These are phyloP conservation scores for Ganoderma resinaceum DNA, from an alignment of 1,284 basidiomycete species.

Conservation along the genomic window DNA sequence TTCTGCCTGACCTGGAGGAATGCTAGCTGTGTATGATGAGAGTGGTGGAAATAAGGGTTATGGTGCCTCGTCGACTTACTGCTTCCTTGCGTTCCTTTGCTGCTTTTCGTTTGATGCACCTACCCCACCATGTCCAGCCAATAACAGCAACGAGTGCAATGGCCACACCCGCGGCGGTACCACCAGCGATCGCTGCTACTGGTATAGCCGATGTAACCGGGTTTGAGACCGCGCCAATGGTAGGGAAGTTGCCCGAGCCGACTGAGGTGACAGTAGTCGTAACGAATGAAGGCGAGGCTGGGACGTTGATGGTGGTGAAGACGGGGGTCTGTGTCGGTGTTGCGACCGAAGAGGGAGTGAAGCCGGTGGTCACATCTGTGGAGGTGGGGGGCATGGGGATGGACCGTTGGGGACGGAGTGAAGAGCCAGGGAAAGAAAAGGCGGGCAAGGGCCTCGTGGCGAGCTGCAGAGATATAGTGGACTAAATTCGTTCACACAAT, in stretches of 20 bases:
- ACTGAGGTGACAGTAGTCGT: slow-evolving; percentile 44
- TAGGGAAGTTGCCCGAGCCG: slow-evolving; percentile 26
- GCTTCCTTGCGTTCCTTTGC: slow-evolving; percentile 46
- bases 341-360: slow-evolving; percentile 7
- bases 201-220: slow-evolving; percentile 41
- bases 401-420: not conserved
- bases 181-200: slow-evolving; percentile 58
- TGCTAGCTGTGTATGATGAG: slow-evolving; percentile 33
- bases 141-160: slow-evolving; percentile 53
- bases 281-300: slow-evolving; percentile 26
- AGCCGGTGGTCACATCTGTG: not conserved
- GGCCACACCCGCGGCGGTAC: slow-evolving; percentile 52
- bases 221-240: slow-evolving; percentile 7
- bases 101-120: slow-evolving; percentile 47
- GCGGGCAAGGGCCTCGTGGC: not conserved
- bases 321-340: slow-evolving; percentile 6
- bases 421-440: slow-evolving; percentile 8
- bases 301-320: slow-evolving; percentile 16
- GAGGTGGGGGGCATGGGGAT: slow-evolving; percentile 14
- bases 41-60: not conserved
- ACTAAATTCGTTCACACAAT: slow-evolving; percentile 8
- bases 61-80: slow-evolving; percentile 40
- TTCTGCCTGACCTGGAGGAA: slow-evolving; percentile 46
- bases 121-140: slow-evolving; percentile 59
- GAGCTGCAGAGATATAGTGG: not conserved